Evolutionary conservation across 495 filamentous ascomycete species (phyloP), one percentile per base, ranked within the genome.

Genomic region (Viridothelium virens): DNA sequence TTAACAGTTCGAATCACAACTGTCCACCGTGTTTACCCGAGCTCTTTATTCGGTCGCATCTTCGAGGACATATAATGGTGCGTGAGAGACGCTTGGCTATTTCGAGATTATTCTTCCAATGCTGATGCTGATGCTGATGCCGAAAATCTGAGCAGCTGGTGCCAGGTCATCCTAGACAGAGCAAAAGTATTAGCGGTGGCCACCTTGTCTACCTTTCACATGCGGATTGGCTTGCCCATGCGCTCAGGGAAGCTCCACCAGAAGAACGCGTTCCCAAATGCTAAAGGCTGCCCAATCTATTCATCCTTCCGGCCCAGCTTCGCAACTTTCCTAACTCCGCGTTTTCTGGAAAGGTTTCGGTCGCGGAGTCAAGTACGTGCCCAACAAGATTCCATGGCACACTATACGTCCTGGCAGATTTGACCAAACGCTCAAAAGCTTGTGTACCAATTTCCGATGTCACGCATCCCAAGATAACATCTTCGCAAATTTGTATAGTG

Each of bases 301-400:
- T 59, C 53, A 59, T 59, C 31, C 36, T 59, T 6, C 3, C 7
- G 7, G 31, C 53, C 53, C 53, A 59, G 25, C 31, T 9, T n/a
- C 36, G 31, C 53, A 59, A 59, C 25, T 14, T 33, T 18, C 3
- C 25, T 31, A 59, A 7, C 18, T 36, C 53, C 10, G 53, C 18
- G 14, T 59, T 31, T 18, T 59, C 53, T 33, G 53, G 53, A 36
- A 59, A 59, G 33, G 53, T 31, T 59, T 33, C 3, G 5, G 6
- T 14, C 31, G 53, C 53, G 25, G 53, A 59, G 18, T 59, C 11
- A 7, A 59, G 18, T 4, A 59, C 53, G 14, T 59, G 53, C 3
- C 53, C 53, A 36, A 59, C 31, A 34, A 59, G 53, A 2, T 59
- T 59, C 53, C 53, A 59, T 14, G 53, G 53, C 53, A 59, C 53